Base-by-base conservation (phyloP, 208 protist species). In the Wallacemonas sp. region DNA sequence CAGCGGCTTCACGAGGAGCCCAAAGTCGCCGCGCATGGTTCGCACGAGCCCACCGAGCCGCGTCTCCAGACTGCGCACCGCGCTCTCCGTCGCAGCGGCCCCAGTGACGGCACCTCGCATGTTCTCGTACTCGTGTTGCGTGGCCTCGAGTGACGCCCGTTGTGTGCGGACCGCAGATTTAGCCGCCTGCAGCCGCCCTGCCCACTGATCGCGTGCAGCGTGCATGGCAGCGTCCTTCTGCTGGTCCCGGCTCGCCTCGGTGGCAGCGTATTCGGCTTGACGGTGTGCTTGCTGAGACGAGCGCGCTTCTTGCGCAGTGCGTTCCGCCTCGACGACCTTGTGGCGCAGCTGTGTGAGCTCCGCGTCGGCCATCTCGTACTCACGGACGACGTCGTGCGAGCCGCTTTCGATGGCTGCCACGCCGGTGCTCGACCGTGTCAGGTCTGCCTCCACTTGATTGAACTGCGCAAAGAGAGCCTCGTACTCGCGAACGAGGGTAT, bases 1-100 rank as follows among this genome's bases (percentile, higher is more conserved):
- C 14, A 79, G 55, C 27, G 78, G 74, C 47, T 80, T 83, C 14
- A 80, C 68, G 17, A 75, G 52, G 27, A 76, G 24, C 12, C 66
- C 61, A 41, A 81, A 73, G 34, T 77, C 72, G 39, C 26, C 62
- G 8, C 72, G 67, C 57, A 83, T 80, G 6, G 36, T 26, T 19
- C 64, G 36, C 32, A 88, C n/a, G 2, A 73, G n/a, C 16, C n/a
- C 41, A 4, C 65, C 56, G 16, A 88, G 65, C 8, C 33, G 68
- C 3, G 65, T 32, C 56, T 85, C 64, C 27, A 85, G 47, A 17
- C 58, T 26, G 14, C n/a, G 23, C n/a, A 76, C 38, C 8, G 72
- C 69, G 12, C 26, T 17, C 24, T 80, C 72, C 38, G 76, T 44
- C 1, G 26, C 39, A 46, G 52, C 23, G 6, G 49, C 21, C n/a